These are phyloP conservation scores for Lentinula edodes DNA, from an alignment of 768 basidiomycete species.

Conservation along the genomic window DNA sequence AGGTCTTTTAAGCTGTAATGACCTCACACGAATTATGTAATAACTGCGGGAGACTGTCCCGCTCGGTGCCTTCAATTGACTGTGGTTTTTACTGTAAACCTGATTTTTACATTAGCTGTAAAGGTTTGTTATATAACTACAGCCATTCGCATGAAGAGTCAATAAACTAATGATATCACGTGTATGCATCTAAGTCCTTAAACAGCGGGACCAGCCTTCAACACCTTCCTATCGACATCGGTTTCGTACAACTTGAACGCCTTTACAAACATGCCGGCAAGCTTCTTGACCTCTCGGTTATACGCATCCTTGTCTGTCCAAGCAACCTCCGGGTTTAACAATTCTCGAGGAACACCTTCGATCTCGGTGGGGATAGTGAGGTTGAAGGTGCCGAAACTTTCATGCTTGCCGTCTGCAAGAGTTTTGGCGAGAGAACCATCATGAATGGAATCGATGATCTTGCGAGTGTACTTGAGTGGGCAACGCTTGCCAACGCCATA, in stretches of 20 bases:
- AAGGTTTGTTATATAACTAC: neutral
- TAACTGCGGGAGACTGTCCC: neutral
- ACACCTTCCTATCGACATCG: conserved; percentile 77
- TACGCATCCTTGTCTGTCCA: conserved; percentile 91
- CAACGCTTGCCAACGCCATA: conserved; percentile 91
- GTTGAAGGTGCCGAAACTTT: conserved; percentile 79
- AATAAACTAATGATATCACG: neutral
- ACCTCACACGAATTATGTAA: neutral
- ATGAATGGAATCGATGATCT: conserved; percentile 96
- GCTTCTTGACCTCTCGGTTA: conserved; percentile 79
- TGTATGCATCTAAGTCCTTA: conserved; percentile 19
- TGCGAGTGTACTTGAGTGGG: conserved; percentile 92
- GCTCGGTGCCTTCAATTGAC: too few relatives aligned
- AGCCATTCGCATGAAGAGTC: neutral
- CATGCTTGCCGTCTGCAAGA: conserved; percentile 82
- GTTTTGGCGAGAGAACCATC: conserved; percentile 84
- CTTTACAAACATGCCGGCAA: conserved; percentile 90
- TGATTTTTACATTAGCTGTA: too few relatives aligned
- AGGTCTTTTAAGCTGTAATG: neutral
- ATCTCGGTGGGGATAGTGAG: conserved; percentile 79
- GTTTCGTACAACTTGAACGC: conserved; percentile 90
- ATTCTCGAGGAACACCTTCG: conserved; percentile 83
- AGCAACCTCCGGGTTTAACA: conserved; percentile 83
- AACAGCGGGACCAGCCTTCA: conserved; percentile 72
- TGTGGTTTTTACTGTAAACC: too few relatives aligned